phyloP scores from a whole-genome alignment of 2,329 filamentous ascomycete species.

The Gliomastix tumulicola region DNA sequence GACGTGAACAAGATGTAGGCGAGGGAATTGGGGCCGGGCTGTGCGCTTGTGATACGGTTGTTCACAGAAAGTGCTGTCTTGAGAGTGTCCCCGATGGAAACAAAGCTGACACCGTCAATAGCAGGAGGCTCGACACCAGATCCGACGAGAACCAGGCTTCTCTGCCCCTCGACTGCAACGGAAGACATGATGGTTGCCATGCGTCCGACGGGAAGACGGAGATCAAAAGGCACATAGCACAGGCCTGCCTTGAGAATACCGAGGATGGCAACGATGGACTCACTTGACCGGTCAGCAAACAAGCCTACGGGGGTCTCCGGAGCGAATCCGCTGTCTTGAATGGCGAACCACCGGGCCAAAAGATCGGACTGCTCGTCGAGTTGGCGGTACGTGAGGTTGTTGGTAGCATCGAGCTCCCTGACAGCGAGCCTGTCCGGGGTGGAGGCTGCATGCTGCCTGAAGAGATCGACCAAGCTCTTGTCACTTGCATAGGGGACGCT shows the following conservation, averaged over 20 bases:
- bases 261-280: conserved; percentile 6
- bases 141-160: not conserved
- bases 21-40: conserved; percentile 1
- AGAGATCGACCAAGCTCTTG: conserved; percentile 6
- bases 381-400: conserved; percentile 6
- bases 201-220: conserved; percentile 5
- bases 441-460: conserved; percentile 3
- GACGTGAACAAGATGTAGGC: conserved; percentile 39
- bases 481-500: conserved; percentile 1
- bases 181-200: conserved; percentile 6
- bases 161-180: not conserved
- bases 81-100: conserved; percentile 1
- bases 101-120: not conserved
- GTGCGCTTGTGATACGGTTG: not conserved
- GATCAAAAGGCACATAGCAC: conserved; percentile 8
- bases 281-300: conserved; percentile 6
- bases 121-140: not conserved
- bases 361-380: conserved; percentile 4
- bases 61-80: too few relatives aligned
- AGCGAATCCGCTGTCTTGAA: not conserved
- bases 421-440: conserved; percentile 6
- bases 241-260: conserved; percentile 9
- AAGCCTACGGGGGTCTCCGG: conserved; percentile 7
- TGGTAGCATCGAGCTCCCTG: conserved; percentile 1
- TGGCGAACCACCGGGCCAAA: conserved; percentile 3